A percentile compares a stretch with the other conserved stretches of the same genome.
phyloP scores from a whole-genome alignment of 768 basidiomycete species.

The Obba rivulosa region DNA sequence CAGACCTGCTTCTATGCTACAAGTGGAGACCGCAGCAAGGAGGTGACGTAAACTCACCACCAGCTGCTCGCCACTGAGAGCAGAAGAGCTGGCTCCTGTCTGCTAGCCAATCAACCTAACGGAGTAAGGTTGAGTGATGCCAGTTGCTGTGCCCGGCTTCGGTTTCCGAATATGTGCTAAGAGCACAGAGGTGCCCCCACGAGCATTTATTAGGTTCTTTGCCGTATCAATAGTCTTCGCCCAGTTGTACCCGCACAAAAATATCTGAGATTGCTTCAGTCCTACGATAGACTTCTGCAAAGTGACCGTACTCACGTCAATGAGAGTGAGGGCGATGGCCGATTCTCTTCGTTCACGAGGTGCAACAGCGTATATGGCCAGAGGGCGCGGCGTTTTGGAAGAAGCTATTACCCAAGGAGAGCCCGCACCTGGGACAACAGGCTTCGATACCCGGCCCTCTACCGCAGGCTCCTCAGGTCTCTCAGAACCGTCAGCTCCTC shows the following conservation, averaged over 20 bases:
- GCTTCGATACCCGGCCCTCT: too few relatives aligned
- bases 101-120: conserved; percentile 31
- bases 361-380: too few relatives aligned
- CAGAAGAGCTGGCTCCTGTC: conserved; percentile 30
- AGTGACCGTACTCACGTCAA: conserved; percentile 31
- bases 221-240: conserved; percentile 32
- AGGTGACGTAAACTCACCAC: conserved; percentile 30
- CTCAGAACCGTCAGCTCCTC: too few relatives aligned
- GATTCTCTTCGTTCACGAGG: too few relatives aligned
- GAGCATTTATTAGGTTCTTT: conserved; percentile 33
- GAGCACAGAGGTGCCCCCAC: conserved; percentile 36
- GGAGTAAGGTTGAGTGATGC: conserved; percentile 4
- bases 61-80: conserved; percentile 30
- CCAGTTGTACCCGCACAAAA: conserved; percentile 36
- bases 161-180: conserved; percentile 27
- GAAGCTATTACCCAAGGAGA: too few relatives aligned
- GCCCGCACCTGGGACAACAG: too few relatives aligned
- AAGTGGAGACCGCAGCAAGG: conserved; percentile 9
- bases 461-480: too few relatives aligned
- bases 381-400: too few relatives aligned
- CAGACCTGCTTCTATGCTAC: conserved; percentile 17
- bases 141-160: conserved; percentile 18
- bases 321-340: conserved; percentile 26
- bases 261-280: conserved; percentile 30
- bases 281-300: neutral